Base-by-base conservation (phyloP, 352 stramenopile species). In the Globisporangium middletonii region DNA sequence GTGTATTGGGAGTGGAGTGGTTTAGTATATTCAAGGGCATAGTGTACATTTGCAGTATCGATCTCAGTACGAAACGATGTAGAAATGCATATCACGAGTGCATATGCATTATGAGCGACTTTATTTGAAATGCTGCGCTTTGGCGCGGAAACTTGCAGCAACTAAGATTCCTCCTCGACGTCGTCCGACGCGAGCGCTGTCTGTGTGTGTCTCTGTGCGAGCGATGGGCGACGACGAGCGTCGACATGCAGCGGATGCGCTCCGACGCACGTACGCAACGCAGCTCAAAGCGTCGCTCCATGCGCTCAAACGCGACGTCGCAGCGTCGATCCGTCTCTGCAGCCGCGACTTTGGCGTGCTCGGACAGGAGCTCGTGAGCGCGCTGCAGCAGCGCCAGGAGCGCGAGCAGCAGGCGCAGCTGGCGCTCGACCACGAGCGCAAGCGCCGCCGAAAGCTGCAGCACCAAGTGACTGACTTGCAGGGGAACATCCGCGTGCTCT, bases 401-500 rank as follows among this genome's bases (percentile, higher is more conserved):
- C 75, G 67, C 4, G 72, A 89, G 37, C 69, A 67, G 23, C 64
- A 65, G 13, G 58, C 71, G 0, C 28, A 53, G 3, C 63, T 73
- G 42, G 72, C 75, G 13, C 60, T 90, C 11, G 69, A 80, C 15
- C 68, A 83, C 52, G 83, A 93, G 59, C 77, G 79, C 35, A 53
- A 52, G 4, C 64, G 65, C 18, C 68, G 80, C 11, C 69, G 60
- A 15, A 62, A 71, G 13, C 59, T 85, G 30, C 76, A 88, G 62
- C 68, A 66, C 59, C 72, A 79, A 33, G 28, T 82, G 18, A 53
- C 69, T 1, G 75, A 88, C 44, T 26, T 78, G 15, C 73, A 85
- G 27, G 77, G 80, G 23, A 75, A 73, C 49, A 75, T 96, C 46
- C 85, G 85, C 47, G 85, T 96, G 27, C n/a, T 92, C 18, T 92